phyloP scores from a whole-genome alignment of 2,329 filamentous ascomycete genomes.

The Metarhizium anisopliae region DNA sequence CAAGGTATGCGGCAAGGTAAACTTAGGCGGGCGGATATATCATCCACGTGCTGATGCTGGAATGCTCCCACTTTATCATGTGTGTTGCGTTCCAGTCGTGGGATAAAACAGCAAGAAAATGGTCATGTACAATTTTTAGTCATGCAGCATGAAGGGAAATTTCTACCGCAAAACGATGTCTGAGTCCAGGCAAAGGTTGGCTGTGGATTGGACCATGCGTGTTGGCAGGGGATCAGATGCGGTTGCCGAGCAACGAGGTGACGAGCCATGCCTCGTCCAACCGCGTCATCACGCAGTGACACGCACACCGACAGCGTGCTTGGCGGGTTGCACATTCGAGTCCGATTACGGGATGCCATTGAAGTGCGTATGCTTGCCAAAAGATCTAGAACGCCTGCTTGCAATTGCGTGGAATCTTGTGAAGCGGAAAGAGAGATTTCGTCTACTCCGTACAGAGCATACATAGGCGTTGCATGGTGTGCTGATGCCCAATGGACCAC shows the following conservation, averaged over 20 bases:
- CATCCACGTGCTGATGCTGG: neutral
- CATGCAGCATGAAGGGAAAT: neutral
- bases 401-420: too few species aligned
- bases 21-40: neutral
- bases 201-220: neutral
- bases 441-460: too few species aligned
- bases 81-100: neutral
- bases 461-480: too few species aligned
- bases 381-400: too few species aligned
- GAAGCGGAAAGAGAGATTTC: too few species aligned
- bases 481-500: too few species aligned
- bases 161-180: neutral
- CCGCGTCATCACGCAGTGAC: conserved; percentile 15
- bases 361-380: too few species aligned
- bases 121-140: neutral
- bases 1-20: conserved; percentile 4
- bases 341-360: too few species aligned
- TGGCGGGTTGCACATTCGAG: neutral
- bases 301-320: neutral
- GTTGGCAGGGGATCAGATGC: neutral
- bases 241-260: conserved; percentile 9
- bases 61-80: neutral
- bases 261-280: conserved; percentile 19
- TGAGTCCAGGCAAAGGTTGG: neutral
- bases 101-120: neutral